phyloP scores from a whole-genome alignment of 1,284 basidiomycete species.

The Pascua guehoae region DNA sequence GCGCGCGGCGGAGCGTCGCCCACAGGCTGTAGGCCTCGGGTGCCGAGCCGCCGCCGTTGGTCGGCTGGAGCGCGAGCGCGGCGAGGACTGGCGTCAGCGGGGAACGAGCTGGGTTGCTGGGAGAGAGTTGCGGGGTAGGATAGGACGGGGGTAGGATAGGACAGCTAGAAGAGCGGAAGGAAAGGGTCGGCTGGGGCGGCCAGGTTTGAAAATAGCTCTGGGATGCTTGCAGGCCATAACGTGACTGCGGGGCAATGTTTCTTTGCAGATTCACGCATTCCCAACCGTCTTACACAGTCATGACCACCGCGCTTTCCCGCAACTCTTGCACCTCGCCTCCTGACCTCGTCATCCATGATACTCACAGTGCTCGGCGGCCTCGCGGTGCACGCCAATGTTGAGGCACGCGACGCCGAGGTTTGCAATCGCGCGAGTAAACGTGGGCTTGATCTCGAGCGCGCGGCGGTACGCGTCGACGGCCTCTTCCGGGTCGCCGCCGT shows the following conservation, averaged over 20 bases:
- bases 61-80: conserved; percentile 75
- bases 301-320: not conserved
- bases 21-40: conserved; percentile 66
- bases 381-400: conserved; percentile 91
- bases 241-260: not conserved
- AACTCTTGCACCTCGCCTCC: not conserved
- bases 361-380: conserved; percentile 85
- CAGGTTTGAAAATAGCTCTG: too few relatives aligned
- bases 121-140: too few relatives aligned
- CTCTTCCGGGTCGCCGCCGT: conserved; percentile 91
- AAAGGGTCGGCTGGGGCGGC: too few relatives aligned
- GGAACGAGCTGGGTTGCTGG: too few relatives aligned
- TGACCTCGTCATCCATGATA: not conserved
- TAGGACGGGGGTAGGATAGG: too few relatives aligned
- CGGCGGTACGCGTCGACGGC: conserved; percentile 91
- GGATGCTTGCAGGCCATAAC: too few relatives aligned
- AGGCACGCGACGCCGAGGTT: conserved; percentile 96
- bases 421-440: conserved; percentile 95
- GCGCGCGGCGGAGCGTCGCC: conserved; percentile 83
- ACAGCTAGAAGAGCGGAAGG: too few relatives aligned
- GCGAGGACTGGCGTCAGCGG: conserved; percentile 60
- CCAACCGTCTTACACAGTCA: too few relatives aligned
- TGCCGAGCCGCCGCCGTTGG: conserved; percentile 30
- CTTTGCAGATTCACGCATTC: not conserved
- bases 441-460: conserved; percentile 88